A percentile compares a stretch with the other conserved stretches of the same genome.
Conservation (phyloP, 345 rosid species). For the Citropsis articulata region DNA sequence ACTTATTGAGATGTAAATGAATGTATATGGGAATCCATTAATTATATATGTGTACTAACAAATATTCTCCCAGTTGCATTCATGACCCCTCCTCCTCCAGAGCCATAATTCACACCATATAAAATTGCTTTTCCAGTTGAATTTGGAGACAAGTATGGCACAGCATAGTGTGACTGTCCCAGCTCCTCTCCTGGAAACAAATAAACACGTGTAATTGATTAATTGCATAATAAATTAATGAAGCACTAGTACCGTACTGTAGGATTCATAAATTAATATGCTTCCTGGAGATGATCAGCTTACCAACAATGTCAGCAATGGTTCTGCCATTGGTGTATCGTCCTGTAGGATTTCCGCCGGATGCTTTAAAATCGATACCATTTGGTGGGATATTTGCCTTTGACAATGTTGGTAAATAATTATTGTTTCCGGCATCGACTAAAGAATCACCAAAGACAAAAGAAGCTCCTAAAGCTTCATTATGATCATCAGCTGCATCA, state of each 20-base stretch:
- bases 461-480: slow-evolving; percentile 46
- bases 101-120: slow-evolving; percentile 81
- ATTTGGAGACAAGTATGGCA: slow-evolving; percentile 78
- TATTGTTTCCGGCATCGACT: slow-evolving; percentile 89
- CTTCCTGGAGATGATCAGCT: neutral
- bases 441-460: slow-evolving; percentile 85
- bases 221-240: too few relatives aligned
- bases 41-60: slow-evolving; percentile 29
- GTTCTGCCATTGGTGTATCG: slow-evolving; percentile 88
- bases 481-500: slow-evolving; percentile 18
- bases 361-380: slow-evolving; percentile 73
- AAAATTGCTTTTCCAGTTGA: slow-evolving; percentile 63
- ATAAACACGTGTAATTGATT: neutral
- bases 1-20: neutral
- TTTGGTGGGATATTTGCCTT: slow-evolving; percentile 81
- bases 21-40: neutral
- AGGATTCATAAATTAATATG: neutral
- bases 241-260: too few relatives aligned
- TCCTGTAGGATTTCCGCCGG: slow-evolving; percentile 86
- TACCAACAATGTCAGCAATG: slow-evolving; percentile 81
- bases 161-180: slow-evolving; percentile 64
- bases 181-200: slow-evolving; percentile 61
- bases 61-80: slow-evolving; percentile 94
- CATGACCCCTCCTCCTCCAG: slow-evolving; percentile 92
- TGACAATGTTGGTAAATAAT: slow-evolving; percentile 70